These are phyloP conservation scores for Penicillium capsulatum DNA, from an alignment of 2,329 filamentous ascomycete species.

Conservation along the genomic window DNA sequence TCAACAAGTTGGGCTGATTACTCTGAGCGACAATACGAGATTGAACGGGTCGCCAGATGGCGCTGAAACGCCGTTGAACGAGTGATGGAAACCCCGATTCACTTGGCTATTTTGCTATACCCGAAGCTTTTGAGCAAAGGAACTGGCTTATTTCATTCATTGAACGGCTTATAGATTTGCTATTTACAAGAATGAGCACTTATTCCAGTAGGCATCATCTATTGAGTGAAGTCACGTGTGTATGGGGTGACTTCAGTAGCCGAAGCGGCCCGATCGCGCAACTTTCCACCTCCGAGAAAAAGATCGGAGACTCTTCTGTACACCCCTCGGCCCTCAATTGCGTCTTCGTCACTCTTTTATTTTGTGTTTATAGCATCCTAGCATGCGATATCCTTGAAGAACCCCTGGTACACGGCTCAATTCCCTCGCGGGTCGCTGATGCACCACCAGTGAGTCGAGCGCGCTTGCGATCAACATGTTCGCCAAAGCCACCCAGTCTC, in stretches of 20 bases:
- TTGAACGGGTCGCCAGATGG: conserved; percentile 4
- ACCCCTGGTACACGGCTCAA: too few species aligned
- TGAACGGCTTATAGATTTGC: background rate
- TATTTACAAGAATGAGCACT: too few species aligned
- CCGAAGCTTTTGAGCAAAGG: background rate
- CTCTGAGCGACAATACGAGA: conserved; percentile 10
- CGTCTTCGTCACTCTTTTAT: background rate
- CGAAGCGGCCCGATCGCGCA: conserved; percentile 11
- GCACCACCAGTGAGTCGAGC: conserved; percentile 19
- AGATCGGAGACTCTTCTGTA: conserved; percentile 15
- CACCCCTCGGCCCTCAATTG: background rate
- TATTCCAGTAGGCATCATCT: background rate
- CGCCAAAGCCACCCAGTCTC: conserved; percentile 27
- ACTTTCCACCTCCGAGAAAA: conserved; percentile 17
- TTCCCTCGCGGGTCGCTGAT: conserved; percentile 10
- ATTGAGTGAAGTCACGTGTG: background rate
- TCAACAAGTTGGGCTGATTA: conserved; percentile 10
- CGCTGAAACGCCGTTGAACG: background rate
- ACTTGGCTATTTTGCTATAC: background rate
- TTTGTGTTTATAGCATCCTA: background rate
- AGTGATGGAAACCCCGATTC: background rate
- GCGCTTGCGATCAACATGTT: conserved; percentile 33
- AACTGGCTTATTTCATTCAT: too few species aligned
- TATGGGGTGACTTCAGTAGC: conserved; percentile 5
- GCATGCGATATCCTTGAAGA: too few species aligned